These are phyloP conservation scores for Leccinum fallax DNA, from an alignment of 1,284 basidiomycete genomes.

Conservation along the genomic window DNA sequence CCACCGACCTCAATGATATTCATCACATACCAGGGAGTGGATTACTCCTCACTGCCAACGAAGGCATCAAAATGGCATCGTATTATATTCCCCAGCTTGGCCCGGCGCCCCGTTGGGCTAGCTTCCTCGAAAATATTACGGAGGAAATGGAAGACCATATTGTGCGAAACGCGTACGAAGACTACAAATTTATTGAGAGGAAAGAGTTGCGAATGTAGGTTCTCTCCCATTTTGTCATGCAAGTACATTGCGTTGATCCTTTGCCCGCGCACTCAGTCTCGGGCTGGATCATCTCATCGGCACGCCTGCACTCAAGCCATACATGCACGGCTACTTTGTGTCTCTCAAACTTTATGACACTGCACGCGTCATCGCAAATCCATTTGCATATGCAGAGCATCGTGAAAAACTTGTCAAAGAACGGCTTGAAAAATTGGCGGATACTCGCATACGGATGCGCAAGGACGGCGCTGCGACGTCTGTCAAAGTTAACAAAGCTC, in stretches of 20 bases:
- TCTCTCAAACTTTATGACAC: constrained; percentile 95
- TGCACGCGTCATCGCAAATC: constrained; percentile 94
- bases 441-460: constrained; percentile 86
- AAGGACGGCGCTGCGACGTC: constrained; percentile 43
- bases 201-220: constrained; percentile 83
- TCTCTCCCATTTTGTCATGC: not conserved
- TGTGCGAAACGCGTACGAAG: constrained; percentile 82
- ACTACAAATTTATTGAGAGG: constrained; percentile 97
- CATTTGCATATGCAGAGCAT: constrained; percentile 93
- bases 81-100: constrained; percentile 97
- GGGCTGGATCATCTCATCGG: constrained; percentile 95
- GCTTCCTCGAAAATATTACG: constrained; percentile 97
- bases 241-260: constrained; percentile 6
- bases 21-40: constrained; percentile 88
- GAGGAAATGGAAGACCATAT: constrained; percentile 95
- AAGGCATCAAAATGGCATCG: constrained; percentile 88
- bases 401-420: constrained; percentile 86
- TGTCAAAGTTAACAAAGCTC: constrained; percentile 90
- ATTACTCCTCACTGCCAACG: constrained; percentile 87
- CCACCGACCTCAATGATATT: constrained; percentile 85
- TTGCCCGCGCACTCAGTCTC: constrained; percentile 51
- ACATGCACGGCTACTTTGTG: constrained; percentile 99
- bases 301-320: constrained; percentile 93
- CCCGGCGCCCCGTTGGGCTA: constrained; percentile 95
- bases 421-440: constrained; percentile 92